Base-by-base conservation (phyloP, 176 grass and related monocot species). In the Puya raimondii region DNA sequence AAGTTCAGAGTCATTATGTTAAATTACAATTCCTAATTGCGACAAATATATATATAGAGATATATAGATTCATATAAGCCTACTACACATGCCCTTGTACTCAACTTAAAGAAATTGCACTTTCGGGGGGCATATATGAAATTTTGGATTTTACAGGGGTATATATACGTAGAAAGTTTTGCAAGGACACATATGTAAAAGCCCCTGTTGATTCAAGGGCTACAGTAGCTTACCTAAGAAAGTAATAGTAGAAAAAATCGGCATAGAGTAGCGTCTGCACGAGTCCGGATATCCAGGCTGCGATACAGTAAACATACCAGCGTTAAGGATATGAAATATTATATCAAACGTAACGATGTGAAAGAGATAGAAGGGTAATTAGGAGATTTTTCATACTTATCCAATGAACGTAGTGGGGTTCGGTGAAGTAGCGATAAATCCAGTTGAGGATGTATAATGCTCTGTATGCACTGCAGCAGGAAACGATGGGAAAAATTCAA, bases 231-330 rank as follows among this genome's bases (percentile, higher is more conserved):
- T 86, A 99, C 94, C 94, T 99, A 47, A 85, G 81, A 76, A 99
- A 83, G 77, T 99, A 99, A 69, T 99, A 99, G 70, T 88, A 99
- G 72, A 99, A 91, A 61, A 99, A 99, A 76, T 99, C 94, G 51
- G 82, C 94, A 78, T 99, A 99, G 49, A 99, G 59, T 25, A 93
- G 69, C 72, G 89, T 99, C 70, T 99, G 94, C 21, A 88, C 69
- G 4, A 93, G 56, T 73, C 94, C 94, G 0, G 87, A 80, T 75
- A 93, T 63, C 94, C 94, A 99, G 76, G 84, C 94, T 99, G 77
- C 50, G 22, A 78, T 48, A 49, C 33, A 61, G 51, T 76, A 84
- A 33, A 13, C 63, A 76, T 8, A 64, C 51, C 3, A 51, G 64
- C 14, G 8, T 71, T 59, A 49, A 12, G 2, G 12, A 20, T 54